phyloP scores from a whole-genome alignment of 2,329 filamentous ascomycete species.

The Venturia carpophila region DNA sequence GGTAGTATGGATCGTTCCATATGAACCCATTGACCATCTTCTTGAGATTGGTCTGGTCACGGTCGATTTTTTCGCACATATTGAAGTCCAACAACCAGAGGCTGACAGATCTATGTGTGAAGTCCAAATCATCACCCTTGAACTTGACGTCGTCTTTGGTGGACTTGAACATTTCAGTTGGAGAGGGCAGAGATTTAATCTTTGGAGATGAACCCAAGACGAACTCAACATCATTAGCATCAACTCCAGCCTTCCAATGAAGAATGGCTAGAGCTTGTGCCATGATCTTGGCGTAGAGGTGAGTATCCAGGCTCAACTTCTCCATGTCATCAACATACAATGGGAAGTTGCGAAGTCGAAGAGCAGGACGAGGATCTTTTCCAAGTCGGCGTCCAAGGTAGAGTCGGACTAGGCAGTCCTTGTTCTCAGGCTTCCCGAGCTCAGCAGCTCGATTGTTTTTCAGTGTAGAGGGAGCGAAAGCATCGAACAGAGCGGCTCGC shows the following conservation, averaged over 20 bases:
- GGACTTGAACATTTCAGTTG: too few relatives aligned
- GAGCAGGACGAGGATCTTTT: slow-evolving; percentile 22
- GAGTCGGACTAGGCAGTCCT: slow-evolving; percentile 43
- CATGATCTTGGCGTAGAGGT: slow-evolving; percentile 39
- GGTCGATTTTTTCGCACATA: not conserved
- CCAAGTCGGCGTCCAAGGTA: slow-evolving; percentile 38
- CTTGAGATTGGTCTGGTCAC: not conserved
- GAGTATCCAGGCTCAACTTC: slow-evolving; percentile 30
- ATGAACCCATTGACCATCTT: not conserved
- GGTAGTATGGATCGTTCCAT: slow-evolving; percentile 7
- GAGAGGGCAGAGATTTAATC: too few relatives aligned
- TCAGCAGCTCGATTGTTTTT: too few relatives aligned
- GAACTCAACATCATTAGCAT: slow-evolving; percentile 50
- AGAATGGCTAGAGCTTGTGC: slow-evolving; percentile 44
- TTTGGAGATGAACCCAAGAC: too few relatives aligned
- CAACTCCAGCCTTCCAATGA: slow-evolving; percentile 42
- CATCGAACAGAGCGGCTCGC: too few relatives aligned
- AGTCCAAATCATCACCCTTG: too few relatives aligned
- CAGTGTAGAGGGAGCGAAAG: too few relatives aligned
- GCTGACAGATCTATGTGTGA: too few relatives aligned
- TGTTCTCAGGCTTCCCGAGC: not conserved
- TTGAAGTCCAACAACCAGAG: slow-evolving; percentile 12
- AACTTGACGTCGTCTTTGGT: too few relatives aligned
- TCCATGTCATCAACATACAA: slow-evolving; percentile 46
- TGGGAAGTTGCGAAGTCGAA: slow-evolving; percentile 42